A percentile compares a stretch with the other conserved stretches of the same genome.
These are phyloP conservation scores for Lachancea lanzarotensis DNA, from an alignment of 805 yeast genomes.

Conservation along the genomic window DNA sequence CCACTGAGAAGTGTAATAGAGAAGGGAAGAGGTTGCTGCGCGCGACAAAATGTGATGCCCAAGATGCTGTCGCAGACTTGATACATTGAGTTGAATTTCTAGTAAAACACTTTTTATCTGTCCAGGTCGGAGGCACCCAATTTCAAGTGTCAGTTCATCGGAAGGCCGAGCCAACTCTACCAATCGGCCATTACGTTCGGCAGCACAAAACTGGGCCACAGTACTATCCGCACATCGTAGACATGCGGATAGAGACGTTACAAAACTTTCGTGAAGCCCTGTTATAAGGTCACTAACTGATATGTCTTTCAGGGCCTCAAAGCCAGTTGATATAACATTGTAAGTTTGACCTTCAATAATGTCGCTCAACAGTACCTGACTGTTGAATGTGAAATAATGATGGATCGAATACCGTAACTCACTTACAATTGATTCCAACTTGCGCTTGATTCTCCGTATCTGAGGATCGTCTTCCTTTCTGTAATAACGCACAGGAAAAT, in stretches of 20 bases:
- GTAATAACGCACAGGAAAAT: neutral
- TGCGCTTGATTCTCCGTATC: neutral
- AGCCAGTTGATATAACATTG: conserved; percentile 3
- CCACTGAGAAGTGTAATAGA: conserved; percentile 3
- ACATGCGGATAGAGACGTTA: neutral
- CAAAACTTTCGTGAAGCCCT: neutral
- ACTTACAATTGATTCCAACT: neutral
- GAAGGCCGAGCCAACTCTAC: neutral
- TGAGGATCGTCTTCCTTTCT: conserved; percentile 4
- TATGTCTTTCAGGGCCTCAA: neutral
- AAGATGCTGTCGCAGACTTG: conserved; percentile 1
- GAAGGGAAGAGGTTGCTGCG: conserved; percentile 1
- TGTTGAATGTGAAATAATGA: conserved; percentile 3
- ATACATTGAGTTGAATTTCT: conserved; percentile 5
- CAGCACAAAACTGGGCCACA: conserved; percentile 5
- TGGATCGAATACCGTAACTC: conserved; percentile 1
- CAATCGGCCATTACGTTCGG: conserved; percentile 8
- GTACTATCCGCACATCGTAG: conserved; percentile 2
- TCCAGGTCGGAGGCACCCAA: conserved; percentile 7
- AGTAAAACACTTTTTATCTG: conserved; percentile 6
- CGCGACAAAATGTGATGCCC: neutral
- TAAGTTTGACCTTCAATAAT: neutral
- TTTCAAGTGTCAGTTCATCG: conserved; percentile 1
- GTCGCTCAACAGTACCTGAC: conserved; percentile 1
- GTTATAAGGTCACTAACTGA: neutral